Base-by-base conservation (phyloP, 192 early-diverging fungal genomes). In the Haplosporangium gracile region DNA sequence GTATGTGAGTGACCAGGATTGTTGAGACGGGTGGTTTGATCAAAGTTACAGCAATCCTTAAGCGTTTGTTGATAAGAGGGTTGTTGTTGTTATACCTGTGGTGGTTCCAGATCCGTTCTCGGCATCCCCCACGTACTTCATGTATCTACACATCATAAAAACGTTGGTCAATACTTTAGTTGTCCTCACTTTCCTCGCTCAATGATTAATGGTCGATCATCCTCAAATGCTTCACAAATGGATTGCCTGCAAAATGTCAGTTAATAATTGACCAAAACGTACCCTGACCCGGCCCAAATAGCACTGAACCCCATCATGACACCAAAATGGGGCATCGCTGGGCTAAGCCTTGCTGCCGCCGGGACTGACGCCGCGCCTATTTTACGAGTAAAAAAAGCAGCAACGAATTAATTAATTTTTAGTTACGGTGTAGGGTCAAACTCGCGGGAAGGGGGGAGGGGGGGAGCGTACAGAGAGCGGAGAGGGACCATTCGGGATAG, bases 101-200 rank as follows among this genome's bases (percentile, higher is more conserved):
- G 78, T 86, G 3, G 84, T 86, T 53, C 84, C 84, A 45, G 84
- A 81, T 65, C 84, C 84, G 24, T 86, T 86, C 7, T 86, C 84
- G 16, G 84, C 47, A 68, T 86, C 84, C 7, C 70, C 70, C 36
- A 78, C 70, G 43, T 78, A 78, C 72, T 86, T 86, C 84, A 86
- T 86, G 40, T 86, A 86, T 22, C 84, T 86, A 39, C 20, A 51
- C 16, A 24, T 26, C 0, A 74, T 6, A 55, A 45, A 20, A 24
- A 68, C 2, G 29, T 11, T 4, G 18, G 8, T 20, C 4, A 69
- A 22, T 18, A 39, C 0, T 24, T 24, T n/a, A 0, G n/a, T 26
- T 26, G 0, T 10, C 55, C 26, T 26, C 9, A 26, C 6, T 9
- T n/a, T 57, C n/a, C n/a, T 7, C 8, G 6, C n/a, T 32, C 16